Conservation (phyloP, 169 alveolate genomes). For the Babesia divergens region DNA sequence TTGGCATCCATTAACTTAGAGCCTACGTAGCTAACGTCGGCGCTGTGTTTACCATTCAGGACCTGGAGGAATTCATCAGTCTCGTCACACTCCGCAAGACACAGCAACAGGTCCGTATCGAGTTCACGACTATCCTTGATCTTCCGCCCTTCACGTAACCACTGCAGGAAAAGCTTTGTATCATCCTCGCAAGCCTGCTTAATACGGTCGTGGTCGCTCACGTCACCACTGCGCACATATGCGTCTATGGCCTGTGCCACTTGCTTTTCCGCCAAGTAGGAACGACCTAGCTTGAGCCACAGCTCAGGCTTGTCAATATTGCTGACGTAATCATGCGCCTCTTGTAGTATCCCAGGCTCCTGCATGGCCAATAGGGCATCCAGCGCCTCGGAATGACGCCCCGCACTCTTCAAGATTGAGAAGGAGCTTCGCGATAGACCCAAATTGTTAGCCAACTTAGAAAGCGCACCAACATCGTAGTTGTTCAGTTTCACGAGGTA, state of each 20-base stretch:
- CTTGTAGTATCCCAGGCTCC: conserved; percentile 70
- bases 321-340: conserved; percentile 67
- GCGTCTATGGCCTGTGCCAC: conserved; percentile 93
- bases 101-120: conserved; percentile 66
- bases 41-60: conserved; percentile 13
- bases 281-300: conserved; percentile 96
- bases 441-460: conserved; percentile 31
- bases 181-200: conserved; percentile 45
- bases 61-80: conserved; percentile 56
- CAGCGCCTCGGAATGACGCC: conserved; percentile 36
- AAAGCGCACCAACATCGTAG: conserved; percentile 54
- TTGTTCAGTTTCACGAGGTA: conserved; percentile 79
- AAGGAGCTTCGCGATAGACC: conserved; percentile 32
- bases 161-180: conserved; percentile 11
- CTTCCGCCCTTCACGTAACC: conserved; percentile 42
- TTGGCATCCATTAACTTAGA: conserved; percentile 75
- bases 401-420: conserved; percentile 15
- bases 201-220: conserved; percentile 78
- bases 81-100: conserved; percentile 63
- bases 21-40: conserved; percentile 71
- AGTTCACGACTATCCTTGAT: conserved; percentile 58
- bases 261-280: conserved; percentile 84
- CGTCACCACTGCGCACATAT: conserved; percentile 90
- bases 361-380: conserved; percentile 59
- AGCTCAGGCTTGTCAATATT: conserved; percentile 76